These are phyloP conservation scores for Diplodia scrobiculata DNA, from an alignment of 2,329 filamentous ascomycete genomes.

Conservation along the genomic window DNA sequence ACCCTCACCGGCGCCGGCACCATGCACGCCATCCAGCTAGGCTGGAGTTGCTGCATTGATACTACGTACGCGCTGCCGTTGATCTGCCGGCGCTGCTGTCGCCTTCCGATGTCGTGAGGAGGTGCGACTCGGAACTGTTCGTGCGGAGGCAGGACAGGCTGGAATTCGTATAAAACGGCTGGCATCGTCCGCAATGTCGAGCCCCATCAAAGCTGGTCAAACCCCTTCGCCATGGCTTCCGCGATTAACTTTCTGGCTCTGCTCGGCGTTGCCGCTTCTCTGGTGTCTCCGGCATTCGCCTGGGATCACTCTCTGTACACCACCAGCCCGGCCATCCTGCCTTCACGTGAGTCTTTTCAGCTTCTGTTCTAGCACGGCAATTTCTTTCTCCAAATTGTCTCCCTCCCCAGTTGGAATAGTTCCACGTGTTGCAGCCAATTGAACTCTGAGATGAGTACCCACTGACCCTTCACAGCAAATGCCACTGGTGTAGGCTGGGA, in stretches of 20 bases:
- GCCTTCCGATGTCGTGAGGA: not conserved
- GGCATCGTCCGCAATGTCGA: not conserved
- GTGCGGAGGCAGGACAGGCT: not conserved
- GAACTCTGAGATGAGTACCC: not conserved
- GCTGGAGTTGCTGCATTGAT: not conserved
- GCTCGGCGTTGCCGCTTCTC: slow-evolving; percentile 19
- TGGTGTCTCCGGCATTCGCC: slow-evolving; percentile 12
- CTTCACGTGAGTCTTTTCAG: slow-evolving; percentile 17
- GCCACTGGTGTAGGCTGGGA: slow-evolving; percentile 39
- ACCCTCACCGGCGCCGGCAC: slow-evolving; percentile 1
- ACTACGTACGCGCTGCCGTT: not conserved
- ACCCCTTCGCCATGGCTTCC: slow-evolving; percentile 22
- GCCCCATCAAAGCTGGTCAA: slow-evolving; percentile 13
- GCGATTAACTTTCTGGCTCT: slow-evolving; percentile 26
- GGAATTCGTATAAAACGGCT: slow-evolving; percentile 12
- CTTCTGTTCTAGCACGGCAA: too few species aligned
- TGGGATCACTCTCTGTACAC: slow-evolving; percentile 27
- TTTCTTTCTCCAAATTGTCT: not conserved
- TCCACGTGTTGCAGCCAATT: not conserved
- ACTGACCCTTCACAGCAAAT: slow-evolving; percentile 25
- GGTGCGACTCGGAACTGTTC: not conserved
- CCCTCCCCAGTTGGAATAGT: not conserved
- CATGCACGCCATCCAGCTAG: slow-evolving; percentile 10
- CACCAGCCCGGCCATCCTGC: slow-evolving; percentile 17
- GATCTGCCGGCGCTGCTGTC: slow-evolving; percentile 10